These are phyloP conservation scores for Corchorus olitorius DNA, from an alignment of 345 rosid genomes.

Conservation along the genomic window DNA sequence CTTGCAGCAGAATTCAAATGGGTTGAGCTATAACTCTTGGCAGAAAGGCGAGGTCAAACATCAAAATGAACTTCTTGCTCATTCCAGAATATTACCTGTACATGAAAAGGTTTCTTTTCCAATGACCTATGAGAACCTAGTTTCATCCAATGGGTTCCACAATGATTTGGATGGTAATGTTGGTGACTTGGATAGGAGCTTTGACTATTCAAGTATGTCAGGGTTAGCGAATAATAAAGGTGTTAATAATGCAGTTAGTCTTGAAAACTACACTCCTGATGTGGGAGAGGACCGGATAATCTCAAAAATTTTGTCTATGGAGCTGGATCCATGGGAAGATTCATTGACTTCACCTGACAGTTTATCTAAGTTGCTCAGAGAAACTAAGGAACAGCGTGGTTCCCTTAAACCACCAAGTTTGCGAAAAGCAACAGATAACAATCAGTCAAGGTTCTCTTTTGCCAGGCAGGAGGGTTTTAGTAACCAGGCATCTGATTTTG, in stretches of 20 bases:
- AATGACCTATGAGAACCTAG: conserved; percentile 25
- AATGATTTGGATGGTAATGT: conserved; percentile 19
- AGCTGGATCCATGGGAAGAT: conserved; percentile 77
- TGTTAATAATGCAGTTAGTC: conserved; percentile 13
- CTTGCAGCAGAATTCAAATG: conserved; percentile 35
- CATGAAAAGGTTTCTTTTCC: conserved; percentile 22
- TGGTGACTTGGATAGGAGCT: conserved; percentile 27
- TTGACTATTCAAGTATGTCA: conserved; percentile 18
- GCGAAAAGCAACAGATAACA: conserved; percentile 45
- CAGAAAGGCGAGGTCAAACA: conserved; percentile 22
- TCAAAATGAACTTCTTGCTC: conserved; percentile 34
- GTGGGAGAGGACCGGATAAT: conserved; percentile 63
- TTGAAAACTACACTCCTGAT: conserved; percentile 28
- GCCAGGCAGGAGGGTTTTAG: conserved; percentile 59
- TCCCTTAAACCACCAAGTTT: conserved; percentile 36
- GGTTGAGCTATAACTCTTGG: conserved; percentile 22
- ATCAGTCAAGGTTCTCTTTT: conserved; percentile 67
- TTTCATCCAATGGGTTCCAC: conserved; percentile 39
- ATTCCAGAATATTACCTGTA: conserved; percentile 21
- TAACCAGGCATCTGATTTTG: conserved; percentile 34
- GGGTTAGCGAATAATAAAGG: conserved; percentile 27
- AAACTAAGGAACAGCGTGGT: conserved; percentile 40
- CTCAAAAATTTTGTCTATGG: conserved; percentile 74
- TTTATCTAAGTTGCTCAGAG: conserved; percentile 48
- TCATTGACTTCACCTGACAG: conserved; percentile 59